Evolutionary conservation across 129 eudicot genomes (phyloP).

Genomic region (Pittosporum tobira): DNA sequence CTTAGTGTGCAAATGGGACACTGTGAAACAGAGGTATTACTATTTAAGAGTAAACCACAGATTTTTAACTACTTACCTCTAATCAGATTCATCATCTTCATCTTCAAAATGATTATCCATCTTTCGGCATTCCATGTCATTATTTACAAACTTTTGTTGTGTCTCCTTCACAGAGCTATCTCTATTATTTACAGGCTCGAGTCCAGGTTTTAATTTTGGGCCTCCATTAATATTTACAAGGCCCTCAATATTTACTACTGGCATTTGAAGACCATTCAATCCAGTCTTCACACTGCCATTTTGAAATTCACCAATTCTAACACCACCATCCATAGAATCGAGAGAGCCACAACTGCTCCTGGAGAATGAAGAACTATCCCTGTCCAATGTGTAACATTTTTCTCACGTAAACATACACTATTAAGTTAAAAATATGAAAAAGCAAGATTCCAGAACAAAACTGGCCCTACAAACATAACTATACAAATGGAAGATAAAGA

Average conservation of each 20-base stretch:
- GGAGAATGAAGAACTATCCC: not conserved
- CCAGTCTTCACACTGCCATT: constrained; percentile 36
- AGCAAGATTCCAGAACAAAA: no score
- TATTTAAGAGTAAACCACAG: not conserved
- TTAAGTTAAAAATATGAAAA: not conserved
- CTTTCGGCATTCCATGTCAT: constrained; percentile 28
- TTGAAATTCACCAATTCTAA: constrained; percentile 15
- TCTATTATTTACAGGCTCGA: constrained; percentile 63
- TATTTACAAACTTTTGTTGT: constrained; percentile 65
- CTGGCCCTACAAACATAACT: not conserved
- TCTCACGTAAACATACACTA: not conserved
- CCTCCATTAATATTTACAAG: constrained; percentile 49
- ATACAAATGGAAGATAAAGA: not conserved
- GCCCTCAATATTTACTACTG: constrained; percentile 30
- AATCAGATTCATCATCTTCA: constrained; percentile 37
- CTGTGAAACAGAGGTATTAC: no score
- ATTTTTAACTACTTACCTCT: no score
- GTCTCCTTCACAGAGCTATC: constrained; percentile 31
- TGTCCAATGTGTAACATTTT: not conserved
- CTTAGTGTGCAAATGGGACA: no score
- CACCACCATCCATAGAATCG: constrained; percentile 20
- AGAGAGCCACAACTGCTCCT: constrained; percentile 22
- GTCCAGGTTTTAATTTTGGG: constrained; percentile 31
- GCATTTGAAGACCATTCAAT: constrained; percentile 30
- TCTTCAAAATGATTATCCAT: constrained; percentile 45